These are phyloP conservation scores for Tetrahymena borealis DNA, from an alignment of 73 alveolate genomes.

Conservation along the genomic window DNA sequence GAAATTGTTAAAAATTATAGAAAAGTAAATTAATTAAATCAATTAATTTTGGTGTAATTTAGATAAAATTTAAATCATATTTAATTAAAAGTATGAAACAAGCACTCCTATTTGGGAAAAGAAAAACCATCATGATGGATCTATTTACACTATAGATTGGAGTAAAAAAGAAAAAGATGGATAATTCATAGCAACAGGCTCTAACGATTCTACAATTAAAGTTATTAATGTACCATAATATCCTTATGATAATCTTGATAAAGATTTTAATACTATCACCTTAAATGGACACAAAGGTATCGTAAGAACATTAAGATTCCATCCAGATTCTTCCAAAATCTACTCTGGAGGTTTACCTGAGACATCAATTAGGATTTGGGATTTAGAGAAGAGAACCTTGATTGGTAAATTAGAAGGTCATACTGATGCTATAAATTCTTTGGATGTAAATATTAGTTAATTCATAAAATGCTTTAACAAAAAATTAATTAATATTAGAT, in stretches of 20 bases:
- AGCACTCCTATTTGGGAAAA: slow-evolving; percentile 45
- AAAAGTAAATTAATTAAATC: slow-evolving; percentile 48
- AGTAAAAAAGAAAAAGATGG: slow-evolving; percentile 53
- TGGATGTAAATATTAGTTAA: slow-evolving; percentile 25
- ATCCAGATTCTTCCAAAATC: slow-evolving; percentile 80
- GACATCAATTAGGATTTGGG: slow-evolving; percentile 87
- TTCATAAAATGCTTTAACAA: not conserved
- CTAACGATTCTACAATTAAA: slow-evolving; percentile 80
- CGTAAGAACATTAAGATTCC: slow-evolving; percentile 91
- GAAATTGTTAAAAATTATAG: slow-evolving; percentile 54
- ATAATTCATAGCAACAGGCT: slow-evolving; percentile 89
- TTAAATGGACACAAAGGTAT: slow-evolving; percentile 91
- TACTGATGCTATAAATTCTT: slow-evolving; percentile 75
- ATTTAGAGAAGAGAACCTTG: slow-evolving; percentile 82
- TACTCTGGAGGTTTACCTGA: slow-evolving; percentile 81
- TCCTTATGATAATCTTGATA: slow-evolving; percentile 44
- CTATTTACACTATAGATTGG: slow-evolving; percentile 94
- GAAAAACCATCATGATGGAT: slow-evolving; percentile 89
- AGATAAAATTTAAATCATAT: slow-evolving; percentile 33
- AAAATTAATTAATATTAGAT: slow-evolving; percentile 13
- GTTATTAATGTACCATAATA: slow-evolving; percentile 72
- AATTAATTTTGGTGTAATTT: not conserved
- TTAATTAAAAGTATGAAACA: not conserved
- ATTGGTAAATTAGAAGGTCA: slow-evolving; percentile 79
- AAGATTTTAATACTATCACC: slow-evolving; percentile 62